Evolutionary conservation across 306 rosid species (phyloP).

Genomic region (Sicyos edulis): DNA sequence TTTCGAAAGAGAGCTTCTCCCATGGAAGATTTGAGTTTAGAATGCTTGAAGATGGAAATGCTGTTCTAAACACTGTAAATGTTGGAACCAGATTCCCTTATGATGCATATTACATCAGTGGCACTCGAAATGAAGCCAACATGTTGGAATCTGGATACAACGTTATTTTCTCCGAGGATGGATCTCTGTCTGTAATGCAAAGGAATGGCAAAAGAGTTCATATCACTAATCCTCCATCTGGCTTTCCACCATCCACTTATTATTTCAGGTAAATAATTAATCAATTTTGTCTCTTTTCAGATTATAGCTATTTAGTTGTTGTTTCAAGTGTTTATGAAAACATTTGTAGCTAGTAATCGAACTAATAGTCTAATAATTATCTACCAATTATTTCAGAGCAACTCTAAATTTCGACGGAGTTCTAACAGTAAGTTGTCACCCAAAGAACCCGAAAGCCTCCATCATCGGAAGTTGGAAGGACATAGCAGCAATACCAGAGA

Average conservation of each 20-base stretch:
- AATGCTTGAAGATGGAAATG: conserved; percentile 30
- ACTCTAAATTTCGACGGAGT: background rate
- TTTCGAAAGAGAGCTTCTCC: conserved; percentile 23
- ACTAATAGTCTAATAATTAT: background rate
- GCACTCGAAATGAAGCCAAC: background rate
- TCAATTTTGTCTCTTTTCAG: no score
- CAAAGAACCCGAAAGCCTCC: background rate
- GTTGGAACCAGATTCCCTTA: conserved; percentile 23
- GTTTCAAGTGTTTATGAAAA: no score
- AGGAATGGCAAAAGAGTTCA: background rate
- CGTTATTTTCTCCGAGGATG: background rate
- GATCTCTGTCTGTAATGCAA: background rate
- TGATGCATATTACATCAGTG: conserved; percentile 21
- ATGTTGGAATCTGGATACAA: background rate
- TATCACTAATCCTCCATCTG: background rate
- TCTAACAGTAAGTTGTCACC: background rate
- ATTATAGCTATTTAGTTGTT: no score
- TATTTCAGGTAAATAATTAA: background rate
- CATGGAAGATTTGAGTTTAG: conserved; percentile 33
- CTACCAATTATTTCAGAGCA: background rate
- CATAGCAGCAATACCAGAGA: background rate
- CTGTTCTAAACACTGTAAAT: conserved; percentile 28
- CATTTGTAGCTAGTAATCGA: no score
- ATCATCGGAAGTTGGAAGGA: background rate
- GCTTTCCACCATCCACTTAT: background rate